A percentile compares a stretch with the other conserved stretches of the same genome.
Evolutionary conservation across 208 protist genomes (phyloP).

Genomic region (Naegleria gruberi): DNA sequence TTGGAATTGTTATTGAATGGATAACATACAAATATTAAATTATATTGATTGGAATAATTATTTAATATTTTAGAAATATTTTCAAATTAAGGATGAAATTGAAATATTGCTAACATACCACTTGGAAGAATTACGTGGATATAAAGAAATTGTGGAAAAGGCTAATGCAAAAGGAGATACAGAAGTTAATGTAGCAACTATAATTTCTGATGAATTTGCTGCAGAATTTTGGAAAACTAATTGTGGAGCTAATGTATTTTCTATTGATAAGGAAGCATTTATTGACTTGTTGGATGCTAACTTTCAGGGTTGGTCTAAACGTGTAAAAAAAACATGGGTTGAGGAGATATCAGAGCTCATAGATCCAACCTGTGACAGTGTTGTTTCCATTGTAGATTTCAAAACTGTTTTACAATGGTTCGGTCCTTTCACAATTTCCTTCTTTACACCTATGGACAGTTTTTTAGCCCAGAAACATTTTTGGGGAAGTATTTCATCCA

Average conservation of each 20-base stretch:
- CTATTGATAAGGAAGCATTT: not conserved
- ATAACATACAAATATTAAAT: too few relatives aligned
- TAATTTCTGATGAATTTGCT: not conserved
- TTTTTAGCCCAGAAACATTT: not conserved
- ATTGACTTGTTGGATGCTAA: not conserved
- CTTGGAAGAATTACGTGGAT: not conserved
- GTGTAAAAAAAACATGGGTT: not conserved
- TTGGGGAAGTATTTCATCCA: not conserved
- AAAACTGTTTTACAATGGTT: not conserved
- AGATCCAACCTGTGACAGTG: constrained; percentile 6
- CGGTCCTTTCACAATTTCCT: not conserved
- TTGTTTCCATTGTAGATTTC: not conserved
- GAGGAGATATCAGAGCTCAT: not conserved
- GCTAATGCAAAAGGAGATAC: not conserved
- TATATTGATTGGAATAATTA: too few relatives aligned
- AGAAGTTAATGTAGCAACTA: not conserved
- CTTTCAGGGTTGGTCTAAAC: not conserved
- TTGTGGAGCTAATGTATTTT: not conserved
- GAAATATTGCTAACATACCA: not conserved
- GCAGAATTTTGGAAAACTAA: not conserved
- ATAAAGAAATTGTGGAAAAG: not conserved
- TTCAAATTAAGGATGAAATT: not conserved
- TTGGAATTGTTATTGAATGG: too few relatives aligned
- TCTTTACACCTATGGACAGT: not conserved
- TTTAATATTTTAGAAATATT: constrained; percentile 1